Conservation (phyloP, 2,329 filamentous ascomycete genomes). For the Dissoconium aciculare region DNA sequence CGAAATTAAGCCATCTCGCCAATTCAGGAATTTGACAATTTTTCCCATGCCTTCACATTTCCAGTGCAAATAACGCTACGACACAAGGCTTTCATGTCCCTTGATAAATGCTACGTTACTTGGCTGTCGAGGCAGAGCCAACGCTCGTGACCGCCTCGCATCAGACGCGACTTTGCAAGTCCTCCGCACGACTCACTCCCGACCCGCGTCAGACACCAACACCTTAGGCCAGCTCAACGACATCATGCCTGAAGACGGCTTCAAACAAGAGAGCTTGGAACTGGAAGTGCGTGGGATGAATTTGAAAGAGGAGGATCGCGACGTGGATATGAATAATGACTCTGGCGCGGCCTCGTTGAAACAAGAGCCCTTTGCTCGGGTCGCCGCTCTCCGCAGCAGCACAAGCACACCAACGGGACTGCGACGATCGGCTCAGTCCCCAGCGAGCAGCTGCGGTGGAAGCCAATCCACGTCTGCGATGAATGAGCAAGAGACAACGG, state of each 20-base stretch:
- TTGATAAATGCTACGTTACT: no score
- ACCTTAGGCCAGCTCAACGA: no score
- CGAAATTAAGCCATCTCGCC: no score
- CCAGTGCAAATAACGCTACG: no score
- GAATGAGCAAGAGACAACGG: slow-evolving; percentile 36
- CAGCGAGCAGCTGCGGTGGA: slow-evolving; percentile 15
- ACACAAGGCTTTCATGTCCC: no score
- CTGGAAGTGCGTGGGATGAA: slow-evolving; percentile 33
- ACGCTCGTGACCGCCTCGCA: no score
- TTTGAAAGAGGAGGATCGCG: slow-evolving; percentile 27
- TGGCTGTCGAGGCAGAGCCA: no score
- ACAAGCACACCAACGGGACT: slow-evolving; percentile 11
- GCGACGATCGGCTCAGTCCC: slow-evolving; percentile 16
- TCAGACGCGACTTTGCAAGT: no score
- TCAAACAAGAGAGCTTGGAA: slow-evolving; percentile 26
- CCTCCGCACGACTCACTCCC: no score
- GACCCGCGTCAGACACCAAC: no score
- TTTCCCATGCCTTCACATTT: no score
- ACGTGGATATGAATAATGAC: slow-evolving; percentile 19
- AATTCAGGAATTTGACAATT: no score
- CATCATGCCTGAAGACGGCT: slow-evolving; percentile 27
- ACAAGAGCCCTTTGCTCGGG: slow-evolving; percentile 13
- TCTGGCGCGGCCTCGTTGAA: slow-evolving; percentile 11
- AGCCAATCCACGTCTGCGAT: slow-evolving; percentile 25
- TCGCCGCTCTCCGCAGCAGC: slow-evolving; percentile 8